phyloP scores from a whole-genome alignment of 805 yeast genomes.

The Candida ascalaphidarum region DNA sequence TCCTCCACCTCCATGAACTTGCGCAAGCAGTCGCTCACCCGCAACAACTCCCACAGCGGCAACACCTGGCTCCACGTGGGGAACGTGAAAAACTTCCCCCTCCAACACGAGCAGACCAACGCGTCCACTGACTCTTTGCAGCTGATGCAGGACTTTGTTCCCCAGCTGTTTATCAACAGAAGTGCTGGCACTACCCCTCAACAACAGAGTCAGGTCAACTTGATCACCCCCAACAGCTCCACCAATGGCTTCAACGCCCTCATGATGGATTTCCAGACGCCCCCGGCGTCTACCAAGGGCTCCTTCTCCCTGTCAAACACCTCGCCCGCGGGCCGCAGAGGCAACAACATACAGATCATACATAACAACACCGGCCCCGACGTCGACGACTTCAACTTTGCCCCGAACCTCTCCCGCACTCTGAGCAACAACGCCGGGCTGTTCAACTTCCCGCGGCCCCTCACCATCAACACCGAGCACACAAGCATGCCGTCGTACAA shows the following conservation, averaged over 20 bases:
- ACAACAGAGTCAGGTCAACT: slow-evolving; percentile 2
- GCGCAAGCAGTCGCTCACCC: slow-evolving; percentile 34
- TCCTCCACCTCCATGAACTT: slow-evolving; percentile 27
- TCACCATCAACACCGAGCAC: slow-evolving; percentile 30
- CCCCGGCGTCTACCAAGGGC: slow-evolving; percentile 26
- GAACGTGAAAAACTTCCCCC: slow-evolving; percentile 24
- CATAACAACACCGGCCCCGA: slow-evolving; percentile 12
- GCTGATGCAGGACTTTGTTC: slow-evolving; percentile 36
- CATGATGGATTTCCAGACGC: slow-evolving; percentile 35
- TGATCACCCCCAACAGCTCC: slow-evolving; percentile 1
- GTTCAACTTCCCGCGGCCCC: slow-evolving; percentile 22
- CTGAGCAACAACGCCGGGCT: slow-evolving; percentile 10
- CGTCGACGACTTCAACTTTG: slow-evolving; percentile 22
- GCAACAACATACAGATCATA: slow-evolving; percentile 2
- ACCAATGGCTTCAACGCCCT: slow-evolving; percentile 21
- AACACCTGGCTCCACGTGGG: slow-evolving; percentile 38
- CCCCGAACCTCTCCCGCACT: slow-evolving; percentile 7
- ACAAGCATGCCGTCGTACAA: slow-evolving; percentile 16
- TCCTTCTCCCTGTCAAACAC: slow-evolving; percentile 14
- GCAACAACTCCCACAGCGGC: slow-evolving; percentile 29
- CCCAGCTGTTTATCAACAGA: slow-evolving; percentile 28
- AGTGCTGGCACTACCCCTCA: slow-evolving; percentile 10
- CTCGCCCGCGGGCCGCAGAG: slow-evolving; percentile 7
- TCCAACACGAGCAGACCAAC: slow-evolving; percentile 12
- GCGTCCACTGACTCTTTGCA: slow-evolving; percentile 33